Conservation (phyloP, 2,329 filamentous ascomycete genomes). For the Cladobotryum protrusum region DNA sequence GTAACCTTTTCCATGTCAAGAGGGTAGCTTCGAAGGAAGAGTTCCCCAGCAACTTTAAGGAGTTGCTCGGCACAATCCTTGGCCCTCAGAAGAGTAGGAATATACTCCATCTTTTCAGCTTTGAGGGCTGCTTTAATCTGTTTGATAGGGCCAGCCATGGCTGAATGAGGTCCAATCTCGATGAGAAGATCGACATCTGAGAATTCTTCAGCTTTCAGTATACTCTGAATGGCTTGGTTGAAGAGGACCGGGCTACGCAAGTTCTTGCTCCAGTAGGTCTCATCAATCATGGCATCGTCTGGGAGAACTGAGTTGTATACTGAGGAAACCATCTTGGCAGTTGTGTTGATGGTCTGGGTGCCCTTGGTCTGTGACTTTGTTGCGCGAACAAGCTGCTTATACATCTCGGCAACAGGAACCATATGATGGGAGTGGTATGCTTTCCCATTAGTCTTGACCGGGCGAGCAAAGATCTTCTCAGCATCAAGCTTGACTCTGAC, state of each 20-base stretch:
- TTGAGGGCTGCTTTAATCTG: slow-evolving; percentile 38
- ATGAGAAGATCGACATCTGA: slow-evolving; percentile 24
- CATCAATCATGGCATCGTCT: slow-evolving; percentile 5
- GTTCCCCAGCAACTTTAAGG: slow-evolving; percentile 30
- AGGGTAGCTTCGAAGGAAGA: slow-evolving; percentile 36
- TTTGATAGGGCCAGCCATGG: slow-evolving; percentile 41
- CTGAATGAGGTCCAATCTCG: slow-evolving; percentile 45
- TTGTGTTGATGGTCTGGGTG: not conserved
- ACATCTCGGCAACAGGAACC: slow-evolving; percentile 6
- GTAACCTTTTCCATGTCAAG: slow-evolving; percentile 31
- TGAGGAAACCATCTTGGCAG: slow-evolving; percentile 9
- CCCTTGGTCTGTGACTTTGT: not conserved
- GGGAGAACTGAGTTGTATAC: slow-evolving; percentile 8
- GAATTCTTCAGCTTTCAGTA: slow-evolving; percentile 9
- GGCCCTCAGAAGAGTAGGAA: slow-evolving; percentile 36
- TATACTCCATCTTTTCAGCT: slow-evolving; percentile 25
- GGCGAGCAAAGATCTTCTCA: slow-evolving; percentile 13
- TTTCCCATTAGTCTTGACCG: slow-evolving; percentile 14
- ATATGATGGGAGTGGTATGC: slow-evolving; percentile 20
- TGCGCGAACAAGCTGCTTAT: not conserved
- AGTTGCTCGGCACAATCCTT: slow-evolving; percentile 29
- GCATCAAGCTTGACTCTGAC: slow-evolving; percentile 7
- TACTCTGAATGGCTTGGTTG: slow-evolving; percentile 18
- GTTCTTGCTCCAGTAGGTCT: slow-evolving; percentile 33
- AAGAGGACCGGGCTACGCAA: slow-evolving; percentile 31